Evolutionary conservation across 495 filamentous ascomycete species (phyloP).

Genomic region (Lepraria neglecta): DNA sequence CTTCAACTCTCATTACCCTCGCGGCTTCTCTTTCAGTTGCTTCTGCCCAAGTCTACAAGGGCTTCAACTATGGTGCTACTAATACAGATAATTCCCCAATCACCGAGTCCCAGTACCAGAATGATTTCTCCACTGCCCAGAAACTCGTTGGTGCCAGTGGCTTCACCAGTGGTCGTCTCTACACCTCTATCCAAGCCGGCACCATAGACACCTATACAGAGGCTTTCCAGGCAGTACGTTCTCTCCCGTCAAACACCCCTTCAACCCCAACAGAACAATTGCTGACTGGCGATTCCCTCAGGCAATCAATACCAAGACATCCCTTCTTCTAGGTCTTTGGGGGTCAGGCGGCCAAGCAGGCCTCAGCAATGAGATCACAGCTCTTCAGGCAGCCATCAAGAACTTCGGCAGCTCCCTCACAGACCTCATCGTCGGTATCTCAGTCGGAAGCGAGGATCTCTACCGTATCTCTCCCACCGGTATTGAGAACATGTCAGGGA

Average conservation of each 20-base stretch:
- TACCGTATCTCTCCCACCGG: slow-evolving; percentile 68
- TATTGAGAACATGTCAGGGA: slow-evolving; percentile 45
- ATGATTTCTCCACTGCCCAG: slow-evolving; percentile 64
- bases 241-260: too few species aligned
- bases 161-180: slow-evolving; percentile 67
- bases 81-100: slow-evolving; percentile 57
- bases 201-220: slow-evolving; percentile 16
- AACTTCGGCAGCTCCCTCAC: slow-evolving; percentile 58
- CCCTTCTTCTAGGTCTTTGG: slow-evolving; percentile 74
- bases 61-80: slow-evolving; percentile 78
- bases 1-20: slow-evolving; percentile 39
- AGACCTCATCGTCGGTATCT: slow-evolving; percentile 70
- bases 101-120: slow-evolving; percentile 58
- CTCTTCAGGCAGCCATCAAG: slow-evolving; percentile 56
- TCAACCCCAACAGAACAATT: too few species aligned
- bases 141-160: slow-evolving; percentile 60
- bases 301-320: slow-evolving; percentile 65
- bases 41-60: slow-evolving; percentile 47
- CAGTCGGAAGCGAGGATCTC: slow-evolving; percentile 84
- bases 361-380: slow-evolving; percentile 62
- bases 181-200: slow-evolving; percentile 47
- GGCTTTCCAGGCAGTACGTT: slow-evolving; percentile 52
- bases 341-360: slow-evolving; percentile 57
- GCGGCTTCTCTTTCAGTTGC: slow-evolving; percentile 41
- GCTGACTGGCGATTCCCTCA: too few species aligned